A percentile compares a stretch with the other conserved stretches of the same genome.
phyloP scores from a whole-genome alignment of 2,329 filamentous ascomycete species.

The Fusarium cicatricum region DNA sequence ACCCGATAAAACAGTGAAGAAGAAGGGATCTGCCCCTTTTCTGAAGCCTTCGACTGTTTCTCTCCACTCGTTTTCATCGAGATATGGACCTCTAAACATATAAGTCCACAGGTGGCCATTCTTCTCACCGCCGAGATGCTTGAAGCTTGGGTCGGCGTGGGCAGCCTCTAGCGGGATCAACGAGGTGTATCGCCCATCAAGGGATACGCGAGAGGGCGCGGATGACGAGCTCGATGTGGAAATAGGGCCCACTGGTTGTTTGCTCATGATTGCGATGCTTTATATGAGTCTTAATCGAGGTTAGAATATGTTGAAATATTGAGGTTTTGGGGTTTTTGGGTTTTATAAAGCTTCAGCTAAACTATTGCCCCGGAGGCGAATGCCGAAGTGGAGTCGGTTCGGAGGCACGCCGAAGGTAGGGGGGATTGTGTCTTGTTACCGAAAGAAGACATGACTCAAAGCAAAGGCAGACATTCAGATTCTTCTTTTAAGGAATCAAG shows the following conservation, averaged over 20 bases:
- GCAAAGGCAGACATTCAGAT: too few species aligned
- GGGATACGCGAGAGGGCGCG: conserved; percentile 25
- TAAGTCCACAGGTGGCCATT: conserved; percentile 49
- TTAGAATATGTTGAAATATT: too few species aligned
- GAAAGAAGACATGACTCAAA: too few species aligned
- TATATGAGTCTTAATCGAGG: too few species aligned
- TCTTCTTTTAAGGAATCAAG: too few species aligned
- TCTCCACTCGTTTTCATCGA: conserved; percentile 31
- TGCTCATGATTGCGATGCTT: conserved; percentile 5
- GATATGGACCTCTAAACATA: conserved; percentile 41
- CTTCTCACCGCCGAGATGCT: conserved; percentile 44
- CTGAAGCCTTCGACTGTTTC: conserved; percentile 31
- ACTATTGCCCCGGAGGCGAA: too few species aligned
- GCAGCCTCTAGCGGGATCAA: conserved; percentile 40
- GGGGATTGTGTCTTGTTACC: too few species aligned
- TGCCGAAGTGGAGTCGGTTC: too few species aligned
- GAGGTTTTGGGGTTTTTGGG: too few species aligned
- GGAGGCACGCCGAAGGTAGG: too few species aligned
- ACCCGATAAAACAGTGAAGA: conserved; percentile 55
- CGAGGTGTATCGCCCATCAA: conserved; percentile 45
- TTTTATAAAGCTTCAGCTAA: too few species aligned
- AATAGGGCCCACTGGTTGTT: conserved; percentile 31
- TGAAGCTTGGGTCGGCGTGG: conserved; percentile 44
- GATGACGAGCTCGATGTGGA: conserved; percentile 23
- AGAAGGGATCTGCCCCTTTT: conserved; percentile 48